Evolutionary conservation across 257 asterid species (phyloP).

Genomic region (Rubia yunnanensis): DNA sequence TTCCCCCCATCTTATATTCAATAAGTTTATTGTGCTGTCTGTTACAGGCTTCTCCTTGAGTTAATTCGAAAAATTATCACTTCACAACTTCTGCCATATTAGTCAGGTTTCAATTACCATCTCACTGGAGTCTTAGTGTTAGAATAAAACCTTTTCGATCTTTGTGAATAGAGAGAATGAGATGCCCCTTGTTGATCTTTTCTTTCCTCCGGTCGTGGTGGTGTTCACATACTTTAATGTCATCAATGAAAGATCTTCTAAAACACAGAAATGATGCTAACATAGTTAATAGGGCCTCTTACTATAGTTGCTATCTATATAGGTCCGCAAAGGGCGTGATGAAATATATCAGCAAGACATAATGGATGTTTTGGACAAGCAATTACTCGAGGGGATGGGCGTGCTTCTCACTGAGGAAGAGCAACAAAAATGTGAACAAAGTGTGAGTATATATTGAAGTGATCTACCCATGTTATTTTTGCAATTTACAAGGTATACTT

Average conservation of each 20-base stretch:
- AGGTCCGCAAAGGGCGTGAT: slow-evolving; percentile 87
- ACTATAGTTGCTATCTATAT: slow-evolving; percentile 9
- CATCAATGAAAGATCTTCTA: too few species aligned
- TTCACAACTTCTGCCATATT: neutral
- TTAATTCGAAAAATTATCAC: neutral
- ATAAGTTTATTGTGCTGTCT: too few species aligned
- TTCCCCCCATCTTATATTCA: too few species aligned
- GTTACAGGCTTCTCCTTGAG: neutral
- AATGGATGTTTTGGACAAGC: slow-evolving; percentile 90
- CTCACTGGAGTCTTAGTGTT: too few species aligned
- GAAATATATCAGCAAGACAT: slow-evolving; percentile 83
- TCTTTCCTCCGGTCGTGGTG: too few species aligned
- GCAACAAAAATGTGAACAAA: slow-evolving; percentile 84
- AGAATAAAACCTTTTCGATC: too few species aligned
- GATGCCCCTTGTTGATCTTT: too few species aligned
- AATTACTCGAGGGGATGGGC: slow-evolving; percentile 98
- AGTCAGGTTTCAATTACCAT: too few species aligned
- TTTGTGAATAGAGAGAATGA: too few species aligned
- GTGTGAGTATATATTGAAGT: slow-evolving; percentile 36
- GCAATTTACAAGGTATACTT: slow-evolving; percentile 1
- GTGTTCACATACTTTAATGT: too few species aligned
- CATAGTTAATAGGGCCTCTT: neutral
- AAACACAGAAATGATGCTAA: neutral
- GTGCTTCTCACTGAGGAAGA: slow-evolving; percentile 99
- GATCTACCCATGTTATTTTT: neutral